Base-by-base conservation (phyloP, 2,329 filamentous ascomycete species). In the Magnaporthales sp. region DNA sequence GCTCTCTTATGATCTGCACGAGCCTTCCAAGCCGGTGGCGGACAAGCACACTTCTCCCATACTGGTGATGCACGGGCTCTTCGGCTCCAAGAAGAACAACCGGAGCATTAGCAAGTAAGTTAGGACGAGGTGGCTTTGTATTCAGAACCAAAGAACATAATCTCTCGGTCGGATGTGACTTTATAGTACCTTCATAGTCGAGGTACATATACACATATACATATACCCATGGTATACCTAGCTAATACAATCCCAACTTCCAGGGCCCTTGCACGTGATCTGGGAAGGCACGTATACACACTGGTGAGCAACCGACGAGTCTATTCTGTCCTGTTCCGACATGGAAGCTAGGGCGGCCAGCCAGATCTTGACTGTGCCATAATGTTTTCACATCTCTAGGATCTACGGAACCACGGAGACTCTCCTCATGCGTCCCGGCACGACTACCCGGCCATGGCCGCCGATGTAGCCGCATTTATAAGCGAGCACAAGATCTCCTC, bases 21-120 rank as follows among this genome's bases (percentile, higher is more conserved):
- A 85, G 72, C 87, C 90, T 1, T 72, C 79, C 1, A 81, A 80
- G 64, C 75, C 77, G 1, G 76, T 78, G 29, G 74, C 77, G 66
- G 75, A 81, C 73, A 74, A 77, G 67, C 77, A 79, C 68, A 76
- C 77, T 38, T 73, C 79, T 54, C 91, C 93, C 1, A 92, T 98
- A 70, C 79, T 98, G 69, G 91, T 98, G 71, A 86, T 98, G 74
- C 94, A 98, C 76, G 94, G 95, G 1, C 83, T 98, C 11, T 97
- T 98, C 74, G 94, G 94, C 24, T 97, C 92, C 51, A 97, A 96
- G 80, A 93, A 92, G 80, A 98, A 98, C 76, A 97, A 97, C 76
- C 84, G 93, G 76, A 91, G 86, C 73, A 95, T 98, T 69, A 96
- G 93, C 89, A 96, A 93, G 94, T 97, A 82, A 76, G 90, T 80